These are phyloP conservation scores for Huntiella bhutanensis DNA, from an alignment of 2,329 filamentous ascomycete species.

Conservation along the genomic window DNA sequence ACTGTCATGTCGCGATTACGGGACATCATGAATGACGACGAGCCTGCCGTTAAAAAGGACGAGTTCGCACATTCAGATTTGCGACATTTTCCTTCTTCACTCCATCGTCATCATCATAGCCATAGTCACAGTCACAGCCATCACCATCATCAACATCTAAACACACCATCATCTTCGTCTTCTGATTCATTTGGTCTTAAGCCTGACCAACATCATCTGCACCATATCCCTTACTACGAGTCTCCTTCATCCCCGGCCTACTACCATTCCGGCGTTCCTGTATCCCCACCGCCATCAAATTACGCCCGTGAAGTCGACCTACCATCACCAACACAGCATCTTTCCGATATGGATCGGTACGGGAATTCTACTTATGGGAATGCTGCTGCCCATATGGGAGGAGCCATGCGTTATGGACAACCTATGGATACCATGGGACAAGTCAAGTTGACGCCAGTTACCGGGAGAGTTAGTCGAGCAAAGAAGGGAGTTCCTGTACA, in stretches of 20 bases:
- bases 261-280: neutral
- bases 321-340: neutral
- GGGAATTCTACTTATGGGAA: neutral
- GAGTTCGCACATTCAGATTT: neutral
- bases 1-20: conserved; percentile 9
- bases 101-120: neutral
- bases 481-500: conserved; percentile 42
- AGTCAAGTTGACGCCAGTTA: conserved; percentile 36
- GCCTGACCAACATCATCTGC: neutral
- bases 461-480: conserved; percentile 35
- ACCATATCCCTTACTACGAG: neutral
- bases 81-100: conserved; percentile 4
- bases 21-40: conserved; percentile 12
- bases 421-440: conserved; percentile 13
- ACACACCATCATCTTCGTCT: neutral
- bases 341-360: neutral
- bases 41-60: conserved; percentile 8
- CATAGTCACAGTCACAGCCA: neutral
- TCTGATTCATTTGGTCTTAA: neutral
- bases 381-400: neutral
- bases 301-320: neutral
- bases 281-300: neutral
- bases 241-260: neutral
- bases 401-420: neutral
- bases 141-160: neutral